These are phyloP conservation scores for Stromatinia cepivora DNA, from an alignment of 2,329 filamentous ascomycete genomes.

Conservation along the genomic window DNA sequence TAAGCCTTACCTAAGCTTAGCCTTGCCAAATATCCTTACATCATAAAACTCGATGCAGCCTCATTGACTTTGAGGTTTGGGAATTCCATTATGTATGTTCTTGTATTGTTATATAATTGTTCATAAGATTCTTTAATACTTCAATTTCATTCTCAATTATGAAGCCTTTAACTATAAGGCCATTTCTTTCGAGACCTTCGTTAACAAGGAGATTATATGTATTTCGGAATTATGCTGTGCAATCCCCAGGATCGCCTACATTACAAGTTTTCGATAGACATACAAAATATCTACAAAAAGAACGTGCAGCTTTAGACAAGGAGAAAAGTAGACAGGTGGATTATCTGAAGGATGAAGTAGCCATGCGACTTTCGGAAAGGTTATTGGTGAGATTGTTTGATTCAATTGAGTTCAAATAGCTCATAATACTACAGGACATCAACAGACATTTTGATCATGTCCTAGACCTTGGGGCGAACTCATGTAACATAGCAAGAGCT, in stretches of 20 bases:
- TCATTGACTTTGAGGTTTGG: not conserved
- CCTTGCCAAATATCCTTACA: slow-evolving; percentile 1
- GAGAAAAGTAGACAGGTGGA: slow-evolving; percentile 78
- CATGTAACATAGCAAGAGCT: slow-evolving; percentile 87
- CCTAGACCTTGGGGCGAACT: slow-evolving; percentile 92
- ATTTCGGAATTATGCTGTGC: slow-evolving; percentile 69
- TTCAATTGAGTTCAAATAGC: slow-evolving; percentile 10
- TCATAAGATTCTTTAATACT: not conserved
- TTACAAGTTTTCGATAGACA: slow-evolving; percentile 89
- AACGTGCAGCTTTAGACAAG: slow-evolving; percentile 72
- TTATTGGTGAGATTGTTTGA: slow-evolving; percentile 60
- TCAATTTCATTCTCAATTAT: slow-evolving; percentile 25
- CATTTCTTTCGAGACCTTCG: slow-evolving; percentile 31
- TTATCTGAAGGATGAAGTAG: slow-evolving; percentile 92
- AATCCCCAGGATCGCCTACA: slow-evolving; percentile 72
- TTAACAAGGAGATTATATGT: slow-evolving; percentile 28
- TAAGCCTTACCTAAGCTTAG: slow-evolving; percentile 6
- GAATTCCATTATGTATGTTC: not conserved
- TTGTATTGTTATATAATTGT: not conserved
- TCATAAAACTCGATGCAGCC: slow-evolving; percentile 2
- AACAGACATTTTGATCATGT: slow-evolving; percentile 82
- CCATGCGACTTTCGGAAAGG: slow-evolving; percentile 78
- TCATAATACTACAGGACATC: slow-evolving; percentile 65
- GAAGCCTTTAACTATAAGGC: slow-evolving; percentile 34
- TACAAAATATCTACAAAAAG: slow-evolving; percentile 88